Conservation (phyloP, 176 grass and related monocot species). For the Rhynchospora pubera region DNA sequence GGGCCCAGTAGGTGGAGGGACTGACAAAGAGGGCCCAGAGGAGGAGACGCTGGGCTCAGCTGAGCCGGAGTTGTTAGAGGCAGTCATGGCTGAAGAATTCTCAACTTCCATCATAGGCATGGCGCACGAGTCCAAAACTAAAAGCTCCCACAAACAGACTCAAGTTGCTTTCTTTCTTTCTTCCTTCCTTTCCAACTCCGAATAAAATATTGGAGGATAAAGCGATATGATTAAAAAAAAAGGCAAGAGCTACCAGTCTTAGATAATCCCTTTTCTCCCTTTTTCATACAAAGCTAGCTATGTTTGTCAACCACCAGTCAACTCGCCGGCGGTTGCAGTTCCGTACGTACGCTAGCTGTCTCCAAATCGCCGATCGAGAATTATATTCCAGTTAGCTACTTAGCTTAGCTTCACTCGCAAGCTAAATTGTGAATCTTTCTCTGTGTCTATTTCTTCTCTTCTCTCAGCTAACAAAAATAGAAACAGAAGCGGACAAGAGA, state of each 20-base stretch:
- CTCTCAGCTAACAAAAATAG: neutral
- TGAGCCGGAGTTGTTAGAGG: conserved; percentile 46
- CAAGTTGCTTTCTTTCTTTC: neutral
- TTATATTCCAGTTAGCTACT: neutral
- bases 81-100: conserved; percentile 44
- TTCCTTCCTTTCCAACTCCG: neutral
- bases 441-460: too few species aligned
- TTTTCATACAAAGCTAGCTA: neutral
- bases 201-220: neutral
- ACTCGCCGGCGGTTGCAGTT: neutral
- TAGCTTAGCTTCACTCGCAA: conserved; percentile 13
- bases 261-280: neutral
- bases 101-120: conserved; percentile 78
- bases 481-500: neutral
- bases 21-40: conserved; percentile 32
- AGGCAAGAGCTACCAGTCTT: conserved; percentile 35
- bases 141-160: neutral
- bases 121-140: neutral
- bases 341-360: neutral
- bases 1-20: conserved; percentile 18
- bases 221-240: neutral
- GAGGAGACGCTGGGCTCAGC: conserved; percentile 53
- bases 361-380: neutral
- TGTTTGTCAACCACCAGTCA: neutral
- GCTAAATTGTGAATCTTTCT: neutral